Percentiles rank a stretch among this genome's conserved stretches.
Conservation (phyloP, 1,284 basidiomycete species). For the Ceratobasidium sp. region DNA sequence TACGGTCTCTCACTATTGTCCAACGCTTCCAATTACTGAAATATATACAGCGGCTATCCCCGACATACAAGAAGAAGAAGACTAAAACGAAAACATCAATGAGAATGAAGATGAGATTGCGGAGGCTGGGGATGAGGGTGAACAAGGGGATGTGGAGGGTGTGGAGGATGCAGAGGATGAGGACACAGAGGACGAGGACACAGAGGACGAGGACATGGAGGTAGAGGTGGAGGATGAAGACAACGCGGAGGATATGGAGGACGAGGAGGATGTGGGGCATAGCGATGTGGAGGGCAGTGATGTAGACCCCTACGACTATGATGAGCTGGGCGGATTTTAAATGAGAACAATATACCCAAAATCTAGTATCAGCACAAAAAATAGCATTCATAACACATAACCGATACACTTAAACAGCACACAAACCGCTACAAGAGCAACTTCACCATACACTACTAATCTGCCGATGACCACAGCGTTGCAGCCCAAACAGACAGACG, state of each 20-base stretch:
- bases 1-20: neutral
- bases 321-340: conserved; percentile 20
- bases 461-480: no score
- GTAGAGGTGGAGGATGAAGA: no score
- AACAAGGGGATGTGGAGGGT: neutral
- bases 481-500: no score
- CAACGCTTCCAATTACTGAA: neutral
- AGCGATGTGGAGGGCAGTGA: neutral
- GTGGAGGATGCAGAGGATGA: neutral
- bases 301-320: neutral
- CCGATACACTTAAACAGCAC: no score
- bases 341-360: neutral
- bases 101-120: neutral
- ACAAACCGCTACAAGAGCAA: no score
- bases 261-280: neutral
- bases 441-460: no score
- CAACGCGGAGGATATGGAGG: no score
- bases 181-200: neutral
- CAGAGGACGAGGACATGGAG: neutral
- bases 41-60: neutral
- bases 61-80: neutral
- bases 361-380: neutral
- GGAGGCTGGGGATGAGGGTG: neutral
- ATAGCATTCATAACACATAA: neutral
- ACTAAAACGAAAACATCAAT: neutral